Evolutionary conservation across 768 basidiomycete genomes (phyloP).

Genomic region (Phlebiopsis gigantea): DNA sequence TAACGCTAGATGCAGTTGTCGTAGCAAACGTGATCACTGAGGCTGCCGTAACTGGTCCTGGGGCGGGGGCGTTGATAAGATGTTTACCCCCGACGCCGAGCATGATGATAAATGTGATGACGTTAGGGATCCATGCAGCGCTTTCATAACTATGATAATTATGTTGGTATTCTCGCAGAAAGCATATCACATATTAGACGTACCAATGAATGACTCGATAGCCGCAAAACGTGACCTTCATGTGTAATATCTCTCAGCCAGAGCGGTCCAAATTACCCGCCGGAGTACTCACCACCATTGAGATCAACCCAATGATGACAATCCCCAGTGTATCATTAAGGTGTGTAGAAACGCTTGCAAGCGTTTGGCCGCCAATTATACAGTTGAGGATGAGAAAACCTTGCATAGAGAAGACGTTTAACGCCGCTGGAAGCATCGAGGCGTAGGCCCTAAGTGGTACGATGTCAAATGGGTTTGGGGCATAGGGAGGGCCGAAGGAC

Average conservation of each 20-base stretch:
- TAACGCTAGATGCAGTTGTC: slow-evolving; percentile 37
- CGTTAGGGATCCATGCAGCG: slow-evolving; percentile 35
- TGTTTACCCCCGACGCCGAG: slow-evolving; percentile 33
- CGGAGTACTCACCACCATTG: slow-evolving; percentile 33
- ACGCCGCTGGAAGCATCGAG: slow-evolving; percentile 30
- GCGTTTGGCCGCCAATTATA: slow-evolving; percentile 45
- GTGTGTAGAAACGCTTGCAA: slow-evolving; percentile 33
- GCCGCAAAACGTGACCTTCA: slow-evolving; percentile 33
- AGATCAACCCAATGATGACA: slow-evolving; percentile 36
- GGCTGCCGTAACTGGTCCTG: slow-evolving; percentile 27
- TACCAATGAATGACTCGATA: slow-evolving; percentile 30
- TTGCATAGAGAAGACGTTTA: slow-evolving; percentile 40
- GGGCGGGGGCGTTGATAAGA: slow-evolving; percentile 20
- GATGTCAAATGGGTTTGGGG: no score
- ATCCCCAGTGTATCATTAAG: slow-evolving; percentile 33
- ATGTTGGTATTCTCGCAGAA: background rate
- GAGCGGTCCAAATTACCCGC: background rate
- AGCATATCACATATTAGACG: background rate
- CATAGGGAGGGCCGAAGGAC: background rate
- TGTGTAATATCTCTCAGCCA: no score
- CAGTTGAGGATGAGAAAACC: slow-evolving; percentile 46
- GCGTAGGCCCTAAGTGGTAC: slow-evolving; percentile 38
- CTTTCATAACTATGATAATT: slow-evolving; percentile 28
- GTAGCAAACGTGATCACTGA: slow-evolving; percentile 40
- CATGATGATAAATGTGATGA: slow-evolving; percentile 33